Evolutionary conservation across 768 basidiomycete genomes (phyloP).

Genomic region (Leccinum pellstonianum): DNA sequence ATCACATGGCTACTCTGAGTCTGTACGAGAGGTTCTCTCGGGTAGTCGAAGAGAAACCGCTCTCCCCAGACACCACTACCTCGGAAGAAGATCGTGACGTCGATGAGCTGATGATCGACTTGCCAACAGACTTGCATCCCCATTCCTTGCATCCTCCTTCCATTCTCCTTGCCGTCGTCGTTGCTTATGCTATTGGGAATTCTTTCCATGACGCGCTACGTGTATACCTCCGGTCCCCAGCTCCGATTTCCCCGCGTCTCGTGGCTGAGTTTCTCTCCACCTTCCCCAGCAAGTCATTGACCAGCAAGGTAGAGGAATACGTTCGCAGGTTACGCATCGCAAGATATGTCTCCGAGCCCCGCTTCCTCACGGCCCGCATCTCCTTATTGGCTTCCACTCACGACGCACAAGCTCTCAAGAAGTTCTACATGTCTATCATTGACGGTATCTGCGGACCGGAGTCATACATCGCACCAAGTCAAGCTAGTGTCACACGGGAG

Average conservation of each 20-base stretch:
- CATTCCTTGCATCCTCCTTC: conserved; percentile 24
- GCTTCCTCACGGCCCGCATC: conserved; percentile 50
- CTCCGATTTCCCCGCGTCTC: conserved; percentile 36
- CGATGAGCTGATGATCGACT: conserved; percentile 27
- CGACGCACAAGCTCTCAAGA: conserved; percentile 37
- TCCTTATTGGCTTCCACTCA: conserved; percentile 41
- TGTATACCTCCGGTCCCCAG: conserved; percentile 38
- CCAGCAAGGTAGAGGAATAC: conserved; percentile 44
- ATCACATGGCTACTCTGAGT: conserved; percentile 43
- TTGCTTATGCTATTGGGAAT: conserved; percentile 59
- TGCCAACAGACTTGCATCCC: conserved; percentile 16
- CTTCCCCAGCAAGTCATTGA: conserved; percentile 38
- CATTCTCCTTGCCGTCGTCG: conserved; percentile 53
- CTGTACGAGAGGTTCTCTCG: conserved; percentile 43
- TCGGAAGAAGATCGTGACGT: conserved; percentile 20
- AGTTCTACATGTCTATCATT: conserved; percentile 51
- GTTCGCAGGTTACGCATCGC: conserved; percentile 50
- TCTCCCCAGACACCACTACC: conserved; percentile 14
- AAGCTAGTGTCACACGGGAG: conserved; percentile 35
- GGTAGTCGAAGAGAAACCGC: conserved; percentile 19
- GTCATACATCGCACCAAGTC: conserved; percentile 52
- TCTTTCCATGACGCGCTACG: conserved; percentile 58
- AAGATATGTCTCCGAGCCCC: conserved; percentile 49
- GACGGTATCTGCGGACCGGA: conserved; percentile 50
- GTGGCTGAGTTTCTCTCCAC: conserved; percentile 41